phyloP scores from a whole-genome alignment of 257 asterid genomes.

The Perilla frutescens region DNA sequence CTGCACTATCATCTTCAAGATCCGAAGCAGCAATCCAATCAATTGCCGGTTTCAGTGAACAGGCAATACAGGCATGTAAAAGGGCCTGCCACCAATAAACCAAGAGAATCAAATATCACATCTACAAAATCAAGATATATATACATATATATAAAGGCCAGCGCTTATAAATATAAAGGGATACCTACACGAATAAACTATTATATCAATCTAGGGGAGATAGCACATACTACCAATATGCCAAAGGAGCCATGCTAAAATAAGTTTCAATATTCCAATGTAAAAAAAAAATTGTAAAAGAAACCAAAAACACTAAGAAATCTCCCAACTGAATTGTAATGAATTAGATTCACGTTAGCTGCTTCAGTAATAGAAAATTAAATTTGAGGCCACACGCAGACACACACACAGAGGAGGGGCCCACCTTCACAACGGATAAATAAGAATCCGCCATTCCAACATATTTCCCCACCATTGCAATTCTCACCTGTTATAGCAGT shows the following conservation, averaged over 20 bases:
- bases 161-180: background rate
- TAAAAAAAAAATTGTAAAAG: background rate
- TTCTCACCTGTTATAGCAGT: conserved; percentile 69
- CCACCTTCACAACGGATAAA: conserved; percentile 94
- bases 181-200: background rate
- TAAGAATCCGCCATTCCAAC: conserved; percentile 94
- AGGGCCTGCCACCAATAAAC: conserved; percentile 72
- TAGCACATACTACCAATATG: conserved; percentile 9
- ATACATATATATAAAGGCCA: background rate
- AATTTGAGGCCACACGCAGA: background rate
- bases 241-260: conserved; percentile 4
- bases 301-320: conserved; percentile 9
- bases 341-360: background rate
- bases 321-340: background rate
- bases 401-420: background rate
- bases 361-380: background rate
- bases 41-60: conserved; percentile 81
- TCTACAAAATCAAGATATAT: background rate
- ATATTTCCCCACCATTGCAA: conserved; percentile 98
- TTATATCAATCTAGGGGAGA: conserved; percentile 1
- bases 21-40: conserved; percentile 99
- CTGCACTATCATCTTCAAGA: conserved; percentile 85
- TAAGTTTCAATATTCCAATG: background rate
- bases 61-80: conserved; percentile 88
- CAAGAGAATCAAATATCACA: conserved; percentile 19